A percentile compares a stretch with the other conserved stretches of the same genome.
phyloP scores from a whole-genome alignment of 1,139 yeast species.

The Kluyveromyces sp. region DNA sequence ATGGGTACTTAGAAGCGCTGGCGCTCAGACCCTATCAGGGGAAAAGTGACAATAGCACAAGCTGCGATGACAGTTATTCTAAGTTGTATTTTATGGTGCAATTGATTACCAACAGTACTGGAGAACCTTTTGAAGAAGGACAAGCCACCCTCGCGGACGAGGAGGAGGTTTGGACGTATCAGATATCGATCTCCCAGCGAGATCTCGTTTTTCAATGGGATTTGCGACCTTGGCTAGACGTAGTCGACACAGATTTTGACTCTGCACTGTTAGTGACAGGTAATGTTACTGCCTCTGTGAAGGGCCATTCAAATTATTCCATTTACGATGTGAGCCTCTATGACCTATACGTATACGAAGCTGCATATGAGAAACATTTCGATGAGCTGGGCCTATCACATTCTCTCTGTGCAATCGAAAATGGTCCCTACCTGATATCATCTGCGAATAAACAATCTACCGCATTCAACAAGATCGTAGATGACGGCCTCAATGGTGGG shows the following conservation, averaged over 20 bases:
- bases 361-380: constrained; percentile 37
- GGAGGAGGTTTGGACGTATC: constrained; percentile 49
- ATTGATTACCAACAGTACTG: constrained; percentile 26
- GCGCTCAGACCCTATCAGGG: constrained; percentile 35
- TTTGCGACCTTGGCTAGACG: constrained; percentile 46
- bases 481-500: neutral
- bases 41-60: constrained; percentile 19
- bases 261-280: constrained; percentile 66
- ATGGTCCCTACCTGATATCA: constrained; percentile 34
- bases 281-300: constrained; percentile 38
- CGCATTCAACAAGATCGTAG: neutral
- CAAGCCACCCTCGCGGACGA: constrained; percentile 30
- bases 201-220: constrained; percentile 70
- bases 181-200: constrained; percentile 62
- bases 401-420: constrained; percentile 69
- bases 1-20: constrained; percentile 53
- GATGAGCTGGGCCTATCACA: constrained; percentile 36
- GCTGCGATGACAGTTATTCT: constrained; percentile 20
- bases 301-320: constrained; percentile 26
- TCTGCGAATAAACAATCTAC: constrained; percentile 22
- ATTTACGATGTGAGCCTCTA: constrained; percentile 33
- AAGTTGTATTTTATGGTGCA: constrained; percentile 41
- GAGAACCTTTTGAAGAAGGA: constrained; percentile 36
- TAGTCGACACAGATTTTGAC: constrained; percentile 68
- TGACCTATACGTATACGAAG: constrained; percentile 43